Percentiles rank a stretch among this genome's conserved stretches.
Evolutionary conservation across 305 asterid species (phyloP).

Genomic region (Fraxinus sp.): DNA sequence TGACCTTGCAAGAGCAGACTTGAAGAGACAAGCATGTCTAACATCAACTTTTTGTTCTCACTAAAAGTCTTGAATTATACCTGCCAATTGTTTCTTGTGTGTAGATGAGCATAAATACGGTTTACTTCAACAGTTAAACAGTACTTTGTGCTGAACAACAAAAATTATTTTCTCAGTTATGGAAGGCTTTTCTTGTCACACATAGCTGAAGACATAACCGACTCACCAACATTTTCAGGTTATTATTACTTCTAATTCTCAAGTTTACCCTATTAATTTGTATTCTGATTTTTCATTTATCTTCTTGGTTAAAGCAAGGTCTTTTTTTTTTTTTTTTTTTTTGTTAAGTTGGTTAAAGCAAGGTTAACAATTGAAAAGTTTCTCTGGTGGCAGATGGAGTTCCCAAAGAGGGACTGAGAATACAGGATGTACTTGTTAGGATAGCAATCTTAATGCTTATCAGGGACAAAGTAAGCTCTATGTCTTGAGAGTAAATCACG

Average conservation of each 20-base stretch:
- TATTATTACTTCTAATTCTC: slow-evolving; percentile 27
- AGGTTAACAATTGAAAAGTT: slow-evolving; percentile 19
- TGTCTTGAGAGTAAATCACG: neutral
- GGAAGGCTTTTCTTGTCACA: slow-evolving; percentile 76
- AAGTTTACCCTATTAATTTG: slow-evolving; percentile 18
- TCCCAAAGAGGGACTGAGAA: slow-evolving; percentile 94
- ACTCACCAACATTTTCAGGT: slow-evolving; percentile 84
- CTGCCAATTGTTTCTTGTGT: neutral
- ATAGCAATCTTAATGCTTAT: slow-evolving; percentile 69
- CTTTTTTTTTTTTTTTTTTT: no score
- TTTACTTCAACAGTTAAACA: neutral
- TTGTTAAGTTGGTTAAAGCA: neutral
- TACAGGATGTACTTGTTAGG: slow-evolving; percentile 90
- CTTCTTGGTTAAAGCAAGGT: slow-evolving; percentile 24
- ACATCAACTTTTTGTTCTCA: neutral
- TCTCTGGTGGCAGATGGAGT: slow-evolving; percentile 77
- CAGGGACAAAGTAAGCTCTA: slow-evolving; percentile 71
- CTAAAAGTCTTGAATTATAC: neutral
- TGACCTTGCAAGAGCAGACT: neutral
- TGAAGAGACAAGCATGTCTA: neutral
- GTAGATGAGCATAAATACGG: slow-evolving; percentile 18
- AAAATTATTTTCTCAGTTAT: slow-evolving; percentile 51
- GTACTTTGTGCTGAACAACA: slow-evolving; percentile 13
- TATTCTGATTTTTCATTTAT: neutral
- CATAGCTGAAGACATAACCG: slow-evolving; percentile 70